Percentiles rank a stretch among this genome's conserved stretches.
phyloP scores from a whole-genome alignment of 768 basidiomycete species.

The Paxillus rubicundulus region DNA sequence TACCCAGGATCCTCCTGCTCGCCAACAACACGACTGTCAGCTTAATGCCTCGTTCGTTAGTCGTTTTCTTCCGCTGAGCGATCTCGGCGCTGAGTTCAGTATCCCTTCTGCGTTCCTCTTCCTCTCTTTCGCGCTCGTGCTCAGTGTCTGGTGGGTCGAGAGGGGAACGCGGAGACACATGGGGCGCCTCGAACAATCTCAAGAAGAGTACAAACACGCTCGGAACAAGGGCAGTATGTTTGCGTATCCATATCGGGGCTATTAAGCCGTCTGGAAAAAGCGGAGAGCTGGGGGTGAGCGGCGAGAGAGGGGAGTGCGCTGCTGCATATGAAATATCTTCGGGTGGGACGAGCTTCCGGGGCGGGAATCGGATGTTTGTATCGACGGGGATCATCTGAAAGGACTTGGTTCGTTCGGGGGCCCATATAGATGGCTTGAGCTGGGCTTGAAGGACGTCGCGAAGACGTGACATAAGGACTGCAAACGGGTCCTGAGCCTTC shows the following conservation, averaged over 20 bases:
- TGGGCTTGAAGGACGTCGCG: conserved; percentile 67
- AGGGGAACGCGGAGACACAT: conserved; percentile 45
- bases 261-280: conserved; percentile 94
- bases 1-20: conserved; percentile 84
- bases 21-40: conserved; percentile 92
- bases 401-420: conserved; percentile 64
- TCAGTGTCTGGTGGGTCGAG: conserved; percentile 54
- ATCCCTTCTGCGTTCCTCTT: conserved; percentile 73
- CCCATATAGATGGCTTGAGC: conserved; percentile 66
- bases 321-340: conserved; percentile 56
- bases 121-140: conserved; percentile 53
- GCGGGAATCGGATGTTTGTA: conserved; percentile 81
- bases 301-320: conserved; percentile 90
- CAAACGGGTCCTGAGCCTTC: conserved; percentile 58
- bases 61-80: conserved; percentile 70
- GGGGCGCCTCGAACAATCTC: conserved; percentile 70
- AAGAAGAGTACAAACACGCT: conserved; percentile 92
- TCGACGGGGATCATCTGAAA: conserved; percentile 88
- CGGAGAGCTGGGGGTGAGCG: conserved; percentile 83
- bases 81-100: conserved; percentile 78
- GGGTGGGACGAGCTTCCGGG: conserved; percentile 66
- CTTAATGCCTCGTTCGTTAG: conserved; percentile 86
- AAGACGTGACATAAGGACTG: conserved; percentile 54
- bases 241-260: conserved; percentile 96
- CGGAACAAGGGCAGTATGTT: conserved; percentile 89